A percentile compares a stretch with the other conserved stretches of the same genome.
Evolutionary conservation across 768 basidiomycete species (phyloP).

Genomic region (Boletus reticuloceps): DNA sequence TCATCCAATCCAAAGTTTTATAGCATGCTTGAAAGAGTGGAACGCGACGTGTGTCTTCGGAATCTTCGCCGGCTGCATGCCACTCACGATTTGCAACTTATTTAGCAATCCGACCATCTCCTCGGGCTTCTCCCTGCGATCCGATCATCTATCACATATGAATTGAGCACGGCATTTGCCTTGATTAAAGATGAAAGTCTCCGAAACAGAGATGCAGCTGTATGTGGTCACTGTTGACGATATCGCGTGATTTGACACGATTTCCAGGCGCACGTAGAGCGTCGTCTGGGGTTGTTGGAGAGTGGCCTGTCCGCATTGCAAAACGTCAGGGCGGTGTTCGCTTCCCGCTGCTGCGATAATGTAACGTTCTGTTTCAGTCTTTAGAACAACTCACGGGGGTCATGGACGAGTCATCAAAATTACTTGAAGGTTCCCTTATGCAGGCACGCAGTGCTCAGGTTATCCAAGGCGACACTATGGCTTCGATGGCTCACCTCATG

Average conservation of each 20-base stretch:
- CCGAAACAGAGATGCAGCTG: constrained; percentile 25
- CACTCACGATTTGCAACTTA: not conserved
- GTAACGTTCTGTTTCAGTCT: constrained; percentile 21
- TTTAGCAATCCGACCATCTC: constrained; percentile 29
- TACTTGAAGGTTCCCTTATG: constrained; percentile 32
- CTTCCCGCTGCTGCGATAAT: constrained; percentile 7
- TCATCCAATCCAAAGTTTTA: constrained; percentile 18
- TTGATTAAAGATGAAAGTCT: constrained; percentile 29
- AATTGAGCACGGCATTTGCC: constrained; percentile 22
- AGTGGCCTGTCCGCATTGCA: constrained; percentile 27
- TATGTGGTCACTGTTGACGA: constrained; percentile 11
- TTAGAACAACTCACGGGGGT: constrained; percentile 17
- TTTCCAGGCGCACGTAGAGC: constrained; percentile 31
- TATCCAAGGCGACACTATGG: constrained; percentile 37
- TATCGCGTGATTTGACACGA: constrained; percentile 5
- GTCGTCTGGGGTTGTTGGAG: constrained; percentile 26
- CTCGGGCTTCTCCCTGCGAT: constrained; percentile 22
- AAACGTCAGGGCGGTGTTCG: constrained; percentile 22
- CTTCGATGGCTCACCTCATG: constrained; percentile 36
- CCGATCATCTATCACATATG: constrained; percentile 23
- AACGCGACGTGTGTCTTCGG: constrained; percentile 20
- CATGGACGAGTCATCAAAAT: constrained; percentile 21
- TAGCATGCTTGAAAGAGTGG: constrained; percentile 22
- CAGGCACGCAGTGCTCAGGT: constrained; percentile 32
- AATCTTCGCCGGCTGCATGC: not conserved